phyloP scores from a whole-genome alignment of 257 asterid species.

The Scutellaria baicalensis region DNA sequence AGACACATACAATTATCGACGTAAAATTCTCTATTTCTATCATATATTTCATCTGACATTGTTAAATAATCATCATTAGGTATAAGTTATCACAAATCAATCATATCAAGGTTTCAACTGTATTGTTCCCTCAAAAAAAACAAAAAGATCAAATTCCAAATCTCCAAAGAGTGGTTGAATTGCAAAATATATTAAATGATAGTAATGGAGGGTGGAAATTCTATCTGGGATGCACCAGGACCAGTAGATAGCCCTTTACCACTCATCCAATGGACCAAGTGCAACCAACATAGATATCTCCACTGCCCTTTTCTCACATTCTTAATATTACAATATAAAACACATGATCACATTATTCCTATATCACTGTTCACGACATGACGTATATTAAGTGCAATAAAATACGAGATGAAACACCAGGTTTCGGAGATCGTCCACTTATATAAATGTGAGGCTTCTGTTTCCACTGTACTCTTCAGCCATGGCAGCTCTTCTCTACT shows the following conservation, averaged over 20 bases:
- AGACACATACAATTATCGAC: too few relatives aligned
- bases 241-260: slow-evolving; percentile 3
- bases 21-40: too few relatives aligned
- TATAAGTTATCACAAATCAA: too few relatives aligned
- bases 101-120: neutral
- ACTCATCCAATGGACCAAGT: slow-evolving; percentile 28
- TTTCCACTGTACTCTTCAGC: neutral
- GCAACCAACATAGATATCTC: slow-evolving; percentile 20
- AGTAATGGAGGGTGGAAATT: neutral
- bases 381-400: too few relatives aligned
- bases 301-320: neutral
- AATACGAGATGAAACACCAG: neutral
- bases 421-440: neutral
- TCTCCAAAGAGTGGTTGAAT: too few relatives aligned
- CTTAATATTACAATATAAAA: neutral
- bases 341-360: too few relatives aligned
- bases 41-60: too few relatives aligned
- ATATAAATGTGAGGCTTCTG: neutral
- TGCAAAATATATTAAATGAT: too few relatives aligned
- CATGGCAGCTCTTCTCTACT: slow-evolving; percentile 15
- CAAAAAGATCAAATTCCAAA: too few relatives aligned
- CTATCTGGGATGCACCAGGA: slow-evolving; percentile 22
- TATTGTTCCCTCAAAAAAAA: neutral
- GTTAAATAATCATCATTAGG: too few relatives aligned
- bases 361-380: too few relatives aligned